A percentile compares a stretch with the other conserved stretches of the same genome.
Evolutionary conservation across 352 stramenopile species (phyloP).

Genomic region (Blastocystis sp.): DNA sequence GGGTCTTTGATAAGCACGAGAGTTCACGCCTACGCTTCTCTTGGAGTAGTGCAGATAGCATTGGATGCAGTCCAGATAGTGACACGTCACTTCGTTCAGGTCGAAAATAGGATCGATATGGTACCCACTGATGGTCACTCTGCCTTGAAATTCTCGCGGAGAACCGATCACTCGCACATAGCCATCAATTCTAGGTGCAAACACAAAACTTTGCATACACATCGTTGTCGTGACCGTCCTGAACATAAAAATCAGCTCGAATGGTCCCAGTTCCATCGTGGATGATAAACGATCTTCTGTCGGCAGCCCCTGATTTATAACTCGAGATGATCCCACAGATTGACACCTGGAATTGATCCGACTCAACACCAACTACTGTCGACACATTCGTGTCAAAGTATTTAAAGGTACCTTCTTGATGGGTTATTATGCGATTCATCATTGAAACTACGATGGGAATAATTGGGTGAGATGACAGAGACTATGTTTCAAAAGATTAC

Average conservation of each 20-base stretch:
- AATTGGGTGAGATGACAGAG: not conserved
- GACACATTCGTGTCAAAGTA: constrained; percentile 1
- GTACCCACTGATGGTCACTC: not conserved
- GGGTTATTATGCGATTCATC: not conserved
- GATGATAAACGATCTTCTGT: constrained; percentile 1
- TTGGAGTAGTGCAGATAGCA: constrained; percentile 11
- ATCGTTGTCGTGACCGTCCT: not conserved
- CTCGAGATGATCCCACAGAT: constrained; percentile 13
- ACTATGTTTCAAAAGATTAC: not conserved
- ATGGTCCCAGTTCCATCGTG: constrained; percentile 38
- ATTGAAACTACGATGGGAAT: constrained; percentile 48
- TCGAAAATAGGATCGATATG: not conserved
- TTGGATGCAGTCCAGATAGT: not conserved
- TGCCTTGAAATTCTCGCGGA: not conserved
- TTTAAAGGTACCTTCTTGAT: not conserved
- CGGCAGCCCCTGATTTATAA: not conserved
- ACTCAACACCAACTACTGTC: not conserved
- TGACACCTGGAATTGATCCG: not conserved
- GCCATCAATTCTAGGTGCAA: not conserved
- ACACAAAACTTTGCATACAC: not conserved
- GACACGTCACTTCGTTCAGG: constrained; percentile 20
- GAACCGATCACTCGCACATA: constrained; percentile 21
- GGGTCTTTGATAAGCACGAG: not conserved
- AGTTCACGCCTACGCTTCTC: too few relatives aligned
- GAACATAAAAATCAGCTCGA: not conserved